Percentiles rank a stretch among this genome's conserved stretches.
Evolutionary conservation across 345 rosid species (phyloP).

Genomic region (Syzygium grande): DNA sequence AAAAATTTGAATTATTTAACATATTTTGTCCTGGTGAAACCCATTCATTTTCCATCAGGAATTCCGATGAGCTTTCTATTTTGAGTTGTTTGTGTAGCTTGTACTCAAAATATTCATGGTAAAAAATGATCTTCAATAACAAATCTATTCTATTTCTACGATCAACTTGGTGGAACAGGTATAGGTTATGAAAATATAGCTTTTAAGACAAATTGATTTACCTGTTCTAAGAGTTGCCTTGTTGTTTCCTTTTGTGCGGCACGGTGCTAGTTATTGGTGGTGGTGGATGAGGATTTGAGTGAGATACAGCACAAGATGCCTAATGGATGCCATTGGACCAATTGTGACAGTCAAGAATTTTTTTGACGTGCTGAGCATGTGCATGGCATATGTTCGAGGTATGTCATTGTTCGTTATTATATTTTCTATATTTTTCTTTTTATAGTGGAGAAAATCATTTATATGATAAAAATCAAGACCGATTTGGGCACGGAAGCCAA

Average conservation of each 20-base stretch:
- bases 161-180: neutral
- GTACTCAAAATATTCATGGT: neutral
- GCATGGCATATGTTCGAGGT: too few species aligned
- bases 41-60: neutral
- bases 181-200: neutral
- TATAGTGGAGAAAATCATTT: neutral
- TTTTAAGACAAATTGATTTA: neutral
- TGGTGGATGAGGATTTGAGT: conserved; percentile 91
- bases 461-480: neutral
- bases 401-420: neutral
- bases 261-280: conserved; percentile 76
- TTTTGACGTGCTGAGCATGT: too few species aligned
- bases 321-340: conserved; percentile 52
- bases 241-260: conserved; percentile 20
- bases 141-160: neutral
- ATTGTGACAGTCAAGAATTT: conserved; percentile 75
- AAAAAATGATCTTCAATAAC: neutral
- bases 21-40: neutral
- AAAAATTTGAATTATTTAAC: neutral
- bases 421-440: neutral
- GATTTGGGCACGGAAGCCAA: too few species aligned
- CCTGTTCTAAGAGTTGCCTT: neutral
- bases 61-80: neutral
- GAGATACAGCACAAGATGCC: conserved; percentile 76
- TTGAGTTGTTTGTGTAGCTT: neutral